phyloP scores from a whole-genome alignment of 192 early-diverging fungal species.

The Phlyctochytrium bullatum region DNA sequence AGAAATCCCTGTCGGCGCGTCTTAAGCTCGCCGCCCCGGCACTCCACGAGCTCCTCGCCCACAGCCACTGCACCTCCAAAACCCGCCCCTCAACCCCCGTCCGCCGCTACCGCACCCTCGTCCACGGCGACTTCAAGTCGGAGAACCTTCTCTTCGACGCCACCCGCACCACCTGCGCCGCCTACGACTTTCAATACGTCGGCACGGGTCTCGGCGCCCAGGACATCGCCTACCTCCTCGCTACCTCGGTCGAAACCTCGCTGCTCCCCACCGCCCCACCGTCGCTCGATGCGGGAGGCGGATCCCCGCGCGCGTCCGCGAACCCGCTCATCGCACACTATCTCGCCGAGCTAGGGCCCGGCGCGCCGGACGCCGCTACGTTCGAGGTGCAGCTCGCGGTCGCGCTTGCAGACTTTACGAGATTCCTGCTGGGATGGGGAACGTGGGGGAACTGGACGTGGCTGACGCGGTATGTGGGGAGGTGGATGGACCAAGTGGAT shows the following conservation, averaged over 20 bases:
- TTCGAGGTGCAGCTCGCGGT: not conserved
- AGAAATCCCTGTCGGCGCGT: too few species aligned
- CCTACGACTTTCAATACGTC: not conserved
- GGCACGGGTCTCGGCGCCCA: not conserved
- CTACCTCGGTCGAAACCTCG: not conserved
- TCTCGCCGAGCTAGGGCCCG: not conserved
- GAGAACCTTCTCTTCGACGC: not conserved
- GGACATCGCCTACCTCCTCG: not conserved
- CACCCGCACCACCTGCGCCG: not conserved
- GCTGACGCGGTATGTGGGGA: not conserved
- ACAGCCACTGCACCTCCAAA: too few species aligned
- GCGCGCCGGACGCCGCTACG: not conserved
- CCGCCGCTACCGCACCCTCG: not conserved
- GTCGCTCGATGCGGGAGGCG: not conserved
- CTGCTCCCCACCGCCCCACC: not conserved
- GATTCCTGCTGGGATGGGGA: not conserved
- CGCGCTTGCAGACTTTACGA: not conserved
- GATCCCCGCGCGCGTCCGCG: too few species aligned
- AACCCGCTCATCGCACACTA: not conserved
- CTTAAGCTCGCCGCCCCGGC: too few species aligned
- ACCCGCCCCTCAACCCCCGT: too few species aligned
- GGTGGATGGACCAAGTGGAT: not conserved
- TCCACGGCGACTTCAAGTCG: not conserved
- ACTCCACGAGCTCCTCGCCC: too few species aligned
- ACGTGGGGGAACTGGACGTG: not conserved